Base-by-base conservation (phyloP, 352 stramenopile genomes). In the Phytophthora nicotianae region DNA sequence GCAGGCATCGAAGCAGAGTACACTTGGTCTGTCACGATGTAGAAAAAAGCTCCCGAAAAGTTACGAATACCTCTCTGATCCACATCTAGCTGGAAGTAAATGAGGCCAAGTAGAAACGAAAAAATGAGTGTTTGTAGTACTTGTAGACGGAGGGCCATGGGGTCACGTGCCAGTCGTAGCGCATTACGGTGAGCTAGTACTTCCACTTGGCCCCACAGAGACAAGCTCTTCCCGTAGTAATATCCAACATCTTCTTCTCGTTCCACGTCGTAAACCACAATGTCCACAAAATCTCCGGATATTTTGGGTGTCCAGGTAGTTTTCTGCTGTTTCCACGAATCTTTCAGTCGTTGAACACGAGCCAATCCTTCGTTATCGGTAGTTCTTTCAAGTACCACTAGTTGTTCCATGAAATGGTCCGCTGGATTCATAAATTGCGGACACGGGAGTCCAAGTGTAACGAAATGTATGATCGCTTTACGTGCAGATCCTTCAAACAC, bases 381-480 rank as follows among this genome's bases (percentile, higher is more conserved):
- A 14, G 74, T 45, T 49, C 62, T 45, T 14, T 82, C 71, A 17
- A 82, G 19, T 13, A 82, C 68, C 6, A 81, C 74, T 41, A 84
- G 70, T 26, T 82, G 70, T 37, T 72, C 58, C 70, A 82, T 82
- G 43, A 84, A 82, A 42, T 75, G 77, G 21, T 84, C 75, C 0
- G 75, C 55, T 23, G 75, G 75, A 50, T 81, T 84, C 47, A 62
- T 76, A 45, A 75, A 84, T 41, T 63, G 62, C 26, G 75, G 75
- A 40, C 75, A 84, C 16, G 62, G 43, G 5, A 66, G 58, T 23
- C 62, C 75, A 10, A 74, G 43, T 3, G 48, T n/a, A n/a, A 50
- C 58, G 33, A 81, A 84, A 45, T 81, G 65, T 4, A 7, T n/a
- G 14, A 81, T 56, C 3, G 72, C 67, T 26, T 66, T 59, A 47